Conservation (phyloP, 306 rosid species). For the Prunus fruticosa region DNA sequence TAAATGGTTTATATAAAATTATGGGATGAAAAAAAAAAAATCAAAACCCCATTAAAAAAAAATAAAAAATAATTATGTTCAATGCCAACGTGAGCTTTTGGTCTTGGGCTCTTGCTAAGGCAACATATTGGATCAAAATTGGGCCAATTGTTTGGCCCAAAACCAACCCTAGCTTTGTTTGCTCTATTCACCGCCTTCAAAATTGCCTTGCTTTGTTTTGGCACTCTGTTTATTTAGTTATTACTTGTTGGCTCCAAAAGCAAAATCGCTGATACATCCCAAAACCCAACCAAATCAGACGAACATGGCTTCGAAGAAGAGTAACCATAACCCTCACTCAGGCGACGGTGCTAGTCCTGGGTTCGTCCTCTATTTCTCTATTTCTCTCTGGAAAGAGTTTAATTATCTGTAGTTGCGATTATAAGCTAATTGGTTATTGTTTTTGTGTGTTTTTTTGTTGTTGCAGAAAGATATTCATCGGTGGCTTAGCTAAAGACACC, state of each 20-base stretch:
- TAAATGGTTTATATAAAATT: too few species aligned
- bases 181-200: background rate
- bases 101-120: too few species aligned
- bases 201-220: background rate
- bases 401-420: background rate
- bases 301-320: constrained; percentile 58
- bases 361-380: constrained; percentile 31
- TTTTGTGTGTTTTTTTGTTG: background rate
- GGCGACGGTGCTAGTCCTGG: constrained; percentile 89
- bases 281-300: background rate
- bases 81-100: too few species aligned
- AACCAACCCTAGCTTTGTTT: background rate
- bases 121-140: too few species aligned
- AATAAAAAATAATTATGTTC: too few species aligned
- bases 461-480: constrained; percentile 77
- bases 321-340: constrained; percentile 50
- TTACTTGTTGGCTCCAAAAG: constrained; percentile 2
- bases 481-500: constrained; percentile 81
- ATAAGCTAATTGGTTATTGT: background rate
- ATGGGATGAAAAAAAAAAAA: too few species aligned
- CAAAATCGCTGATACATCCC: background rate
- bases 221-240: background rate
- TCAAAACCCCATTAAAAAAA: too few species aligned
- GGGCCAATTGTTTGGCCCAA: background rate
- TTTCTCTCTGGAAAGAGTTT: background rate